phyloP scores from a whole-genome alignment of 768 basidiomycete species.

The Leccinum subtestaceum region DNA sequence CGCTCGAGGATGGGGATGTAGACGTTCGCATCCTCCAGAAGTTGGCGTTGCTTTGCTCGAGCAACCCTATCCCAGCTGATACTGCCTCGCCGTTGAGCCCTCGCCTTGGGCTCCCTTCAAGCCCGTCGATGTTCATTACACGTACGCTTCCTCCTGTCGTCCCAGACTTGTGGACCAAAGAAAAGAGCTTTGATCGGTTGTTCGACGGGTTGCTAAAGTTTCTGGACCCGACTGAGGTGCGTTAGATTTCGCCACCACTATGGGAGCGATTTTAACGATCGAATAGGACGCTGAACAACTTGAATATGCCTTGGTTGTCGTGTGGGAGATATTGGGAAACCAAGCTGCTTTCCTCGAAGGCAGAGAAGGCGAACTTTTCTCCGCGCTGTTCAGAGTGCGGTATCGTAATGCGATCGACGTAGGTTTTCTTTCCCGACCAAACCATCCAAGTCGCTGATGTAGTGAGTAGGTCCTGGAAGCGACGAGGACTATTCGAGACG shows the following conservation, averaged over 20 bases:
- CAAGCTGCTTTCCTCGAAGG: slow-evolving; percentile 75
- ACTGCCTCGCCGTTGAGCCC: slow-evolving; percentile 54
- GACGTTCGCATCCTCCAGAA: slow-evolving; percentile 60
- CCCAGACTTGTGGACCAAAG: slow-evolving; percentile 68
- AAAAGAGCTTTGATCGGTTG: slow-evolving; percentile 66
- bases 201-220: slow-evolving; percentile 63
- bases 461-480: slow-evolving; percentile 70
- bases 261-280: neutral
- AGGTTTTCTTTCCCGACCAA: slow-evolving; percentile 23
- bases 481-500: slow-evolving; percentile 77
- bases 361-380: slow-evolving; percentile 73
- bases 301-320: slow-evolving; percentile 74
- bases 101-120: slow-evolving; percentile 47
- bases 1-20: slow-evolving; percentile 52
- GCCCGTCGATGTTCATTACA: slow-evolving; percentile 54
- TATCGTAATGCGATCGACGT: slow-evolving; percentile 73
- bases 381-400: slow-evolving; percentile 65
- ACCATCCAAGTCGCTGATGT: neutral
- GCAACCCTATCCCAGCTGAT: slow-evolving; percentile 46
- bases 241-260: slow-evolving; percentile 16
- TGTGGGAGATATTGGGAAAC: slow-evolving; percentile 82
- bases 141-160: slow-evolving; percentile 41
- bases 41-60: slow-evolving; percentile 59
- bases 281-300: slow-evolving; percentile 59
- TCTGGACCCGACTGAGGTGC: slow-evolving; percentile 62